Evolutionary conservation across 768 basidiomycete species (phyloP).

Genomic region (Chalciporus piperatus): DNA sequence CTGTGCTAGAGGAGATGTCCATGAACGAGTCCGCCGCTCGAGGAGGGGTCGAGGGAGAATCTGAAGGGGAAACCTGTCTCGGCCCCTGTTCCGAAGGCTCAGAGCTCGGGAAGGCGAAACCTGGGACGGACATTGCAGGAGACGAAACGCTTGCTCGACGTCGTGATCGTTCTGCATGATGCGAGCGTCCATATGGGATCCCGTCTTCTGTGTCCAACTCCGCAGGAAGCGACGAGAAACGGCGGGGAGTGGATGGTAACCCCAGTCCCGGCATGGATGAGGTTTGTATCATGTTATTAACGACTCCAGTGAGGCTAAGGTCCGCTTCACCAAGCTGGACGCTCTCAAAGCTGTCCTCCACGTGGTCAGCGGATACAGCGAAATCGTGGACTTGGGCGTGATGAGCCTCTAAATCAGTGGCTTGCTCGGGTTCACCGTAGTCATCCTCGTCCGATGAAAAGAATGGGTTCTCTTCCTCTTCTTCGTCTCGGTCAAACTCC

Average conservation of each 20-base stretch:
- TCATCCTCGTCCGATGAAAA: conserved; percentile 38
- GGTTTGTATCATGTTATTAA: conserved; percentile 62
- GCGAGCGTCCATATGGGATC: conserved; percentile 60
- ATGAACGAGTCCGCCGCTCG: conserved; percentile 23
- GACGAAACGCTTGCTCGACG: conserved; percentile 32
- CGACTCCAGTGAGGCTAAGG: conserved; percentile 65
- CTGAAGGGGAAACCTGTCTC: conserved; percentile 13
- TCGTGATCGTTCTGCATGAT: conserved; percentile 53
- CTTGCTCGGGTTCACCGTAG: conserved; percentile 18
- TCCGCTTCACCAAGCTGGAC: conserved; percentile 40
- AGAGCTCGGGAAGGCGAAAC: conserved; percentile 34
- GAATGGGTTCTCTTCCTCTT: conserved; percentile 49
- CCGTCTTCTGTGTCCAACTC: conserved; percentile 62
- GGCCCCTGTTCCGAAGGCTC: conserved; percentile 10
- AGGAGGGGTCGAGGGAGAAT: conserved; percentile 15
- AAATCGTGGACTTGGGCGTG: neutral
- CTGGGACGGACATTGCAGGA: conserved; percentile 33
- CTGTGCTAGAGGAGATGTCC: conserved; percentile 10
- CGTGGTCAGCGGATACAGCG: neutral
- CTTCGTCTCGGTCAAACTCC: conserved; percentile 73
- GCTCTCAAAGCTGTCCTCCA: conserved; percentile 37
- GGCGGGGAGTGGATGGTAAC: conserved; percentile 35
- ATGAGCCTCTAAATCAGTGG: conserved; percentile 10
- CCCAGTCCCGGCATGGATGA: conserved; percentile 23
- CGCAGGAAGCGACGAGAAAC: conserved; percentile 40